Base-by-base conservation (phyloP, 768 basidiomycete species). In the Chiua virens region DNA sequence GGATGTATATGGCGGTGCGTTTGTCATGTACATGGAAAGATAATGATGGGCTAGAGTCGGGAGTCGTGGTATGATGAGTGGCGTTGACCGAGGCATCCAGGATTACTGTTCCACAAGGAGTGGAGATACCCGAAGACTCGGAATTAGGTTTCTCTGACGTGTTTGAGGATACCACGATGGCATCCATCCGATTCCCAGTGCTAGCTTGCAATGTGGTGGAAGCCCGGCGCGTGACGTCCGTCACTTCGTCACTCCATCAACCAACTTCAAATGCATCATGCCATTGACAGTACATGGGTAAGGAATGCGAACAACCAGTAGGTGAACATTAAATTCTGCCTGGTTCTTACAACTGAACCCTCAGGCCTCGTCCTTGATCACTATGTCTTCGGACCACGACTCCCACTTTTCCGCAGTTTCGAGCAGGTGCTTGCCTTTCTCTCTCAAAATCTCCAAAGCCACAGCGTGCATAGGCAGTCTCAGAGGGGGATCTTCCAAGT, bases 1-100 rank as follows among this genome's bases (percentile, higher is more conserved):
- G 91, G 13, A 91, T 63, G 56, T 73, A 77, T 38, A 81, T 56
- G 17, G 60, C 52, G 2, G 62, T 67, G 42, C 57, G 59, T 42
- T 57, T 65, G 22, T 3, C 15, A 17, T 21, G 35, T 21, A n/a
- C 17, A 18, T 25, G 35, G 21, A 38, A 20, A 23, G 44, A 41
- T n/a, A n/a, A n/a, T 3, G 41, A 8, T 37, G 30, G 21, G 17
- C 21, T 20, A 8, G 28, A 23, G 15, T 4, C 28, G 22, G 23
- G 34, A 41, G 25, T 28, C 5, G 34, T 14, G n/a, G n/a, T n/a
- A n/a, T n/a, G n/a, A n/a, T 27, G 5, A 8, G 35, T 25, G 42
- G 27, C n/a, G 32, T 39, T 22, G 20, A 37, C 45, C 22, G 17
- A 39, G 18, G 21, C 42, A 40, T 43, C 38, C n/a, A 35, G 42